phyloP scores from a whole-genome alignment of 1,284 basidiomycete species.

The Irpex sp. region DNA sequence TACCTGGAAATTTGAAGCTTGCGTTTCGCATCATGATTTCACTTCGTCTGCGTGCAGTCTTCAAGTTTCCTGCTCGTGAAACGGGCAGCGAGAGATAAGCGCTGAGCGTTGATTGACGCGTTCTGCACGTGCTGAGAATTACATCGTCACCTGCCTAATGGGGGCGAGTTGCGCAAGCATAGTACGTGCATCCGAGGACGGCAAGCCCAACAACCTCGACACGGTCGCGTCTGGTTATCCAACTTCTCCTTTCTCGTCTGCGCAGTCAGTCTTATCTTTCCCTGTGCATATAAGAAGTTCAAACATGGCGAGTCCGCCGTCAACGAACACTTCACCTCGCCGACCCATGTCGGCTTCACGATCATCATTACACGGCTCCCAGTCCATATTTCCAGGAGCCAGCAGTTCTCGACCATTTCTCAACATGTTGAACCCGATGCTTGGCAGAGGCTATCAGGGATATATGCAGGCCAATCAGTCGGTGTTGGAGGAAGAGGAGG shows the following conservation, averaged over 20 bases:
- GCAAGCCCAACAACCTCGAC: slow-evolving; percentile 3
- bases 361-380: slow-evolving; percentile 29
- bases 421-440: slow-evolving; percentile 71
- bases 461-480: slow-evolving; percentile 66
- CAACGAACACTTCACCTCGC: slow-evolving; percentile 6
- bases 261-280: neutral
- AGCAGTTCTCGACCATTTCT: slow-evolving; percentile 68
- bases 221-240: neutral
- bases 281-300: slow-evolving; percentile 4
- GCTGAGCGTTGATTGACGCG: too few relatives aligned
- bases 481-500: slow-evolving; percentile 61
- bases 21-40: too few relatives aligned
- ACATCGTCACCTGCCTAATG: neutral
- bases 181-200: neutral
- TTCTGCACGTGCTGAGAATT: slow-evolving; percentile 7
- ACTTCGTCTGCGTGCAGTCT: too few relatives aligned
- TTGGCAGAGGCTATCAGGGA: slow-evolving; percentile 63
- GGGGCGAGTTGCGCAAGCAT: neutral
- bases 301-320: slow-evolving; percentile 11
- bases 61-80: too few relatives aligned
- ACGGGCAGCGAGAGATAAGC: too few relatives aligned
- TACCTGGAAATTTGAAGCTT: too few relatives aligned
- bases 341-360: slow-evolving; percentile 18
- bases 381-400: slow-evolving; percentile 41
- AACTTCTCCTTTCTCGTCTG: neutral